Base-by-base conservation (phyloP, 2,329 filamentous ascomycete genomes). In the Laburnicola sp. region DNA sequence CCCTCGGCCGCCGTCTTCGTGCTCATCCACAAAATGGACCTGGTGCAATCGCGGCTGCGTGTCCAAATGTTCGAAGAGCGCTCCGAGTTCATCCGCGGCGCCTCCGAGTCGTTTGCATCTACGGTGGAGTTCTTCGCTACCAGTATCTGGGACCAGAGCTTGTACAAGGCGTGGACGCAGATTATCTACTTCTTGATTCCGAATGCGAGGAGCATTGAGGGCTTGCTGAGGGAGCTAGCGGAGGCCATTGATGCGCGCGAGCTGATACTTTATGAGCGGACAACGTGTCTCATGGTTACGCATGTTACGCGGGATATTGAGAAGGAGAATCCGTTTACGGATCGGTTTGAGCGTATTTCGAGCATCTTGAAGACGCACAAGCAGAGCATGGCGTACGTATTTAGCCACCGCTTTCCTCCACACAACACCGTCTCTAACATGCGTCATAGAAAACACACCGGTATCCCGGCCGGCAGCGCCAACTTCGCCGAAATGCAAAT, bases 331-430 rank as follows among this genome's bases (percentile, higher is more conserved):
- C 93, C 94, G 1, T 95, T 90, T 56, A 87, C 88, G 44, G 94
- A 99, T 74, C 88, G 94, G 2, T 91, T 96, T 64, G 94, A 99
- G 79, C 88, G 89, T 62, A 89, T 99, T 68, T 94, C 88, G 56
- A 97, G 96, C 73, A 97, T 99, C 68, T 88, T 99, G 76, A 99
- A 99, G 77, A 92, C 93, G 52, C 97, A 97, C 79, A 99, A 97
- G 78, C 93, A 97, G 76, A 84, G 75, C 43, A 80, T 82, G 72
- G 77, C 79, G 66, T 76, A 71, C 47, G 74, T 69, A n/a, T 31
- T 21, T 1, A 69, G 71, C 67, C 9, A 73, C 28, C 28, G 1
- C 73, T 21, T 34, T 23, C 22, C 23, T 23, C 22, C 23, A 6
- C 3, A 25, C 25, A 4, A 3, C 21, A n/a, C 6, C 34, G 8